Percentiles rank a stretch among this genome's conserved stretches.
Conservation (phyloP, 805 yeast genomes). For the Ogataea allantospora region DNA sequence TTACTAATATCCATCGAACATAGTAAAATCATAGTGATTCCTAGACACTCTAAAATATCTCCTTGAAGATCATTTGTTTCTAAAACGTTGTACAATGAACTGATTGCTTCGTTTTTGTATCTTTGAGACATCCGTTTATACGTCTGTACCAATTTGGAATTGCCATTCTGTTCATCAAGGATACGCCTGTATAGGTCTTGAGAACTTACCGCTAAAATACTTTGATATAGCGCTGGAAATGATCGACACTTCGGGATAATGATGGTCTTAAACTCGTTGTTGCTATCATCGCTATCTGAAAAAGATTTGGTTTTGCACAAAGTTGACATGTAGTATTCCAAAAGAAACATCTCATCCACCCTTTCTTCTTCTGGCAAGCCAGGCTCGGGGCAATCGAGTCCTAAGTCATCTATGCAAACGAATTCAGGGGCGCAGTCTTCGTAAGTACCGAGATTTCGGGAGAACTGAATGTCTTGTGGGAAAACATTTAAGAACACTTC, state of each 20-base stretch:
- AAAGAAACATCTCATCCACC: conserved; percentile 10
- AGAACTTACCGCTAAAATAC: conserved; percentile 28
- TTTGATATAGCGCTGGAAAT: conserved; percentile 24
- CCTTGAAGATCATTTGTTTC: conserved; percentile 18
- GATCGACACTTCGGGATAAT: conserved; percentile 27
- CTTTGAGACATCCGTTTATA: conserved; percentile 15
- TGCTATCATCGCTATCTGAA: conserved; percentile 10
- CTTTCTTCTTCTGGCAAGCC: background rate
- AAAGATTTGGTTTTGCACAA: conserved; percentile 27
- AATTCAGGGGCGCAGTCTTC: background rate
- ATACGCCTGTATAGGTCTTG: conserved; percentile 22
- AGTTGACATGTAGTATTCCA: conserved; percentile 24
- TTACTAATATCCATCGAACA: conserved; percentile 34
- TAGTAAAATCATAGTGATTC: conserved; percentile 28
- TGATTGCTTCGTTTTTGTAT: conserved; percentile 33
- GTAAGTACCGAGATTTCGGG: background rate
- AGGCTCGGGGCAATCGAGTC: too few relatives aligned
- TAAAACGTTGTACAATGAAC: conserved; percentile 27
- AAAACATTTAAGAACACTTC: conserved; percentile 2
- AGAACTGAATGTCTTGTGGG: conserved; percentile 1
- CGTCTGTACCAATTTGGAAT: conserved; percentile 1
- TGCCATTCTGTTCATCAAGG: conserved; percentile 6
- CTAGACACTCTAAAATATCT: conserved; percentile 28
- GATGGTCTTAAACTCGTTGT: conserved; percentile 27
- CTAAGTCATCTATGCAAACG: too few relatives aligned